A percentile compares a stretch with the other conserved stretches of the same genome.
Conservation (phyloP, 768 basidiomycete genomes). For the Boletales sp. region DNA sequence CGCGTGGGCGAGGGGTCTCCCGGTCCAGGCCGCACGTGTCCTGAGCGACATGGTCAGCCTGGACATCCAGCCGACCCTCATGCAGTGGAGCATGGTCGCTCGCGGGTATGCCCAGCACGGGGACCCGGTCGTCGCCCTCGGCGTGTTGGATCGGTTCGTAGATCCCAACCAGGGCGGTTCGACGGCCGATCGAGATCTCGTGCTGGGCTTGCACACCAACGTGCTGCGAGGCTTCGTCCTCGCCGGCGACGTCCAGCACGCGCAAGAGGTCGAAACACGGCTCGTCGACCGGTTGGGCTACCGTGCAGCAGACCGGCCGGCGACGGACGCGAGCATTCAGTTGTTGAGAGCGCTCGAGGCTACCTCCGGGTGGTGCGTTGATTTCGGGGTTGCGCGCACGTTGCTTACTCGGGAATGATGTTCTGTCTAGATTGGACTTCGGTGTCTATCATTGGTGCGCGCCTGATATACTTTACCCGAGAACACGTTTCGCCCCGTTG, state of each 20-base stretch:
- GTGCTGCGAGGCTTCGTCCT: constrained; percentile 37
- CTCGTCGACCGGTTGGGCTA: constrained; percentile 22
- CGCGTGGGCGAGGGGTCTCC: constrained; percentile 30
- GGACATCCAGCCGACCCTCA: constrained; percentile 41
- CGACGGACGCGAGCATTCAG: constrained; percentile 21
- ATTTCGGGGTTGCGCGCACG: too few species aligned
- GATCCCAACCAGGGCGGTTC: neutral
- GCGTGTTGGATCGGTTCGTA: constrained; percentile 43
- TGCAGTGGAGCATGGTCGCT: constrained; percentile 51
- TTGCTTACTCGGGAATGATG: too few species aligned
- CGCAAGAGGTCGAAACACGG: constrained; percentile 30
- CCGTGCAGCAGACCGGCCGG: constrained; percentile 16
- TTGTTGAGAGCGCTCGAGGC: constrained; percentile 20
- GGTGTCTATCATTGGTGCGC: too few species aligned
- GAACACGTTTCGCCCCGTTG: too few species aligned
- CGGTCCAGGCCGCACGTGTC: constrained; percentile 35
- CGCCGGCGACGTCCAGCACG: constrained; percentile 25
- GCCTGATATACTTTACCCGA: too few species aligned
- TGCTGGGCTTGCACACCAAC: constrained; percentile 36
- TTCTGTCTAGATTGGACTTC: too few species aligned
- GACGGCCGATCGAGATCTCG: neutral
- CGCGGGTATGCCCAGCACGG: constrained; percentile 42
- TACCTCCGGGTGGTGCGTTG: neutral
- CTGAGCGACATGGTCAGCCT: constrained; percentile 51
- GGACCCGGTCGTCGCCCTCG: constrained; percentile 33